Conservation (phyloP, 495 filamentous ascomycete species). For the Xylaria intraflava region DNA sequence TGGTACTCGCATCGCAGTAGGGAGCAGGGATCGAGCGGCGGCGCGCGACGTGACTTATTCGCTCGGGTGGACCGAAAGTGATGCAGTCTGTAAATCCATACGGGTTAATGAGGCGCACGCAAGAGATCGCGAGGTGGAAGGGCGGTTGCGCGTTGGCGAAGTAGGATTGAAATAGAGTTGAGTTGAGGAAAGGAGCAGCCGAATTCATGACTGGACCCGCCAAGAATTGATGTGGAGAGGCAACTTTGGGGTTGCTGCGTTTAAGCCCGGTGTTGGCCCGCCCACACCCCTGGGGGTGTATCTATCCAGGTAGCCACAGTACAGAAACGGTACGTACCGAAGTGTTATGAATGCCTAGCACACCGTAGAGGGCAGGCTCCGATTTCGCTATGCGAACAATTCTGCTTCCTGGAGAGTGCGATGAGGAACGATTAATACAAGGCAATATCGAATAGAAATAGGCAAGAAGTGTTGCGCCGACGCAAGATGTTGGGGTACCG, state of each 20-base stretch:
- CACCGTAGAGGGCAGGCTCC: too few species aligned
- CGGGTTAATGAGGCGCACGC: background rate
- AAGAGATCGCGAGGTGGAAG: background rate
- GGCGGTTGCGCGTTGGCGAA: background rate
- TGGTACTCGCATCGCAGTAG: slow-evolving; percentile 3
- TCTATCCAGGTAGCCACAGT: background rate
- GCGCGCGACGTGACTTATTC: background rate
- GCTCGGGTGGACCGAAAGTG: background rate
- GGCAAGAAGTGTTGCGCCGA: too few species aligned
- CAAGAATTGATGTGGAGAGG: background rate
- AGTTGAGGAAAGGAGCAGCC: background rate
- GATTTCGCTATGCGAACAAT: too few species aligned
- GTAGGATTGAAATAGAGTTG: too few species aligned
- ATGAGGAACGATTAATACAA: too few species aligned
- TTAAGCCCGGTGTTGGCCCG: background rate
- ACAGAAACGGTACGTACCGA: too few species aligned
- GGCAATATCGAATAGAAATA: too few species aligned
- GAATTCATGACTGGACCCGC: background rate
- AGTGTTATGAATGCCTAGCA: too few species aligned
- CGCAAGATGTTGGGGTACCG: too few species aligned
- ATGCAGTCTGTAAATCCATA: background rate
- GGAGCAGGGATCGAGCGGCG: background rate
- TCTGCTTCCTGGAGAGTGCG: too few species aligned
- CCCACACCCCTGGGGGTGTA: background rate
- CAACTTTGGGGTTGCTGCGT: background rate